A percentile compares a stretch with the other conserved stretches of the same genome.
phyloP scores from a whole-genome alignment of 768 basidiomycete genomes.

The Suillus plorans region DNA sequence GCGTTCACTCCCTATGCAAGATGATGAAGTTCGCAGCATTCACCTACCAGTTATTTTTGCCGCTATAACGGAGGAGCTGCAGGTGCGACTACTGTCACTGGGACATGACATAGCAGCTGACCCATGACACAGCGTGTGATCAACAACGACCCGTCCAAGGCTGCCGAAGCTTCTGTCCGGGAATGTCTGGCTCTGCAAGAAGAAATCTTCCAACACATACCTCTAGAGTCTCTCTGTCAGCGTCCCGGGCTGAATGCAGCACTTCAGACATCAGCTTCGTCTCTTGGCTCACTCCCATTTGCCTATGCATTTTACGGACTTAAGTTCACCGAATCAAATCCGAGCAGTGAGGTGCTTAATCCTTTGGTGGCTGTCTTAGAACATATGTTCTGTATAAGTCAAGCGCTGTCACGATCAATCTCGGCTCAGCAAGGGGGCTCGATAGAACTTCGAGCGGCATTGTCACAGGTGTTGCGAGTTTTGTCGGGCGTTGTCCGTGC shows the following conservation, averaged over 20 bases:
- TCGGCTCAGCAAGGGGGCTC: slow-evolving; percentile 31
- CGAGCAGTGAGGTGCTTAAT: slow-evolving; percentile 27
- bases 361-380: slow-evolving; percentile 64
- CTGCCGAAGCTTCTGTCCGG: slow-evolving; percentile 36
- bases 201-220: slow-evolving; percentile 51
- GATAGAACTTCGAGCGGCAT: slow-evolving; percentile 44
- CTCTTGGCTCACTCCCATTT: slow-evolving; percentile 49
- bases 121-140: slow-evolving; percentile 34
- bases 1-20: slow-evolving; percentile 69
- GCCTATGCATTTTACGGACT: slow-evolving; percentile 65
- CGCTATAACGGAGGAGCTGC: slow-evolving; percentile 60
- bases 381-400: slow-evolving; percentile 48
- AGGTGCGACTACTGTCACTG: slow-evolving; percentile 42
- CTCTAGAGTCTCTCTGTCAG: slow-evolving; percentile 47
- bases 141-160: slow-evolving; percentile 34
- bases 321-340: slow-evolving; percentile 25
- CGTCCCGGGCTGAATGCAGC: slow-evolving; percentile 47
- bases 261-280: slow-evolving; percentile 29
- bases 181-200: slow-evolving; percentile 51
- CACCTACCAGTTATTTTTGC: slow-evolving; percentile 82
- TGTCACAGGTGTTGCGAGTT: slow-evolving; percentile 51
- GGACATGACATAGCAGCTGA: slow-evolving; percentile 5
- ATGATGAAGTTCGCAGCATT: slow-evolving; percentile 81
- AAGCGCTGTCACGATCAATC: slow-evolving; percentile 41
- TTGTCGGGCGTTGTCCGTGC: slow-evolving; percentile 50